Conservation (phyloP, 2,329 filamentous ascomycete species). For the Penicillium sp. region DNA sequence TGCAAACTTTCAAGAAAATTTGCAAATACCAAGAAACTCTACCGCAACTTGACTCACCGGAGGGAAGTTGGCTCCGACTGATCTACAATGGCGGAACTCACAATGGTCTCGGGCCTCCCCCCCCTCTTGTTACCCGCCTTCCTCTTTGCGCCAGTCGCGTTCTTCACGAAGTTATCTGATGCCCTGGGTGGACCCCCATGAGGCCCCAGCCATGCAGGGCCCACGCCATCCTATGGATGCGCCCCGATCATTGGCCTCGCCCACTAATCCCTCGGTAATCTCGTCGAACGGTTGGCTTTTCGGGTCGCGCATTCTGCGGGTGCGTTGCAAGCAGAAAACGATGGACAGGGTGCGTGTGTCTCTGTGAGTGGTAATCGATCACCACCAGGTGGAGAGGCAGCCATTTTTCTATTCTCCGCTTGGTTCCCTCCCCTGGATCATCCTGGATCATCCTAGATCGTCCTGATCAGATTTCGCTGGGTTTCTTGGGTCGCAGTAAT, state of each 20-base stretch:
- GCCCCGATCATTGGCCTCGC: background rate
- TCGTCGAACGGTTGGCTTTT: background rate
- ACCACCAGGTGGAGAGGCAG: background rate
- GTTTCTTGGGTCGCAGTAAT: background rate
- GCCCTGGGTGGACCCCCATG: background rate
- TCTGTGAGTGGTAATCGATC: conserved; percentile 3
- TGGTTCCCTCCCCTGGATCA: conserved; percentile 1
- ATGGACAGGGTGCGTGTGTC: background rate
- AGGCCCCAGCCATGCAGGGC: background rate
- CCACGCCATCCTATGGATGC: conserved; percentile 1
- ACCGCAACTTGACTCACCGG: background rate
- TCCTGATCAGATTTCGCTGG: too few species aligned
- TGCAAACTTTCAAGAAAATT: background rate
- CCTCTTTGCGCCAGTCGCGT: background rate
- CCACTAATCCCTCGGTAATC: background rate
- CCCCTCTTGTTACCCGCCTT: background rate
- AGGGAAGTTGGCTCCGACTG: background rate
- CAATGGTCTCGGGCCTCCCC: background rate
- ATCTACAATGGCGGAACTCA: background rate
- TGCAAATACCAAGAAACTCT: background rate
- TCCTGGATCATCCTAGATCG: background rate
- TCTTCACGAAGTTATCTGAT: conserved; percentile 4
- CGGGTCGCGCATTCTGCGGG: background rate
- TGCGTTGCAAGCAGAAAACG: background rate
- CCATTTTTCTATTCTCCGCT: conserved; percentile 1